Percentiles rank a stretch among this genome's conserved stretches.
These are phyloP conservation scores for Xylaria acuta DNA, from an alignment of 495 filamentous ascomycete species.

Conservation along the genomic window DNA sequence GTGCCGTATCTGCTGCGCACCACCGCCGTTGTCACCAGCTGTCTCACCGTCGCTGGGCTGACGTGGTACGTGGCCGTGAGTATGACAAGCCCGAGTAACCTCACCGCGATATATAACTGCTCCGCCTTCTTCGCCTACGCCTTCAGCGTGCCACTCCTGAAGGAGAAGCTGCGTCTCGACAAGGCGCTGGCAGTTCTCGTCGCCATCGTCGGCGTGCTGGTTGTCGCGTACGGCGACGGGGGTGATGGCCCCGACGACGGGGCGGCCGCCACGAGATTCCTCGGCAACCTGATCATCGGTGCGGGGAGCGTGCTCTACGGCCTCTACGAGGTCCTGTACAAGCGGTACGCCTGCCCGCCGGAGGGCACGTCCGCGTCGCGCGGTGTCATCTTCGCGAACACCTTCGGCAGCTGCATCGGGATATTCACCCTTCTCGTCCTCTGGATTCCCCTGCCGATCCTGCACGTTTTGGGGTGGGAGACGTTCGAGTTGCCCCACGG, in stretches of 20 bases:
- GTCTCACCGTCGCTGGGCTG: constrained; percentile 88
- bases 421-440: constrained; percentile 81
- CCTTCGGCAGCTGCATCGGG: constrained; percentile 86
- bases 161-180: constrained; percentile 78
- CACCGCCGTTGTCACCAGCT: constrained; percentile 80
- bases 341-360: constrained; percentile 88
- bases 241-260: constrained; percentile 49
- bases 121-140: constrained; percentile 98
- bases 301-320: constrained; percentile 94
- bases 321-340: constrained; percentile 96
- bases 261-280: constrained; percentile 60
- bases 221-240: constrained; percentile 87
- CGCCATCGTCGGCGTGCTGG: constrained; percentile 85
- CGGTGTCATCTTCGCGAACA: constrained; percentile 91
- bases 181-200: constrained; percentile 85
- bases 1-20: constrained; percentile 76
- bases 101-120: constrained; percentile 99
- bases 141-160: constrained; percentile 87
- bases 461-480: constrained; percentile 80
- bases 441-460: constrained; percentile 88
- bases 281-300: constrained; percentile 92
- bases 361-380: constrained; percentile 80
- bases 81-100: constrained; percentile 86
- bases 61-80: constrained; percentile 96
- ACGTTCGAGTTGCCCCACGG: constrained; percentile 81